Conservation (phyloP, 371 early-diverging fungal genomes). For the Mortierella sp. region DNA sequence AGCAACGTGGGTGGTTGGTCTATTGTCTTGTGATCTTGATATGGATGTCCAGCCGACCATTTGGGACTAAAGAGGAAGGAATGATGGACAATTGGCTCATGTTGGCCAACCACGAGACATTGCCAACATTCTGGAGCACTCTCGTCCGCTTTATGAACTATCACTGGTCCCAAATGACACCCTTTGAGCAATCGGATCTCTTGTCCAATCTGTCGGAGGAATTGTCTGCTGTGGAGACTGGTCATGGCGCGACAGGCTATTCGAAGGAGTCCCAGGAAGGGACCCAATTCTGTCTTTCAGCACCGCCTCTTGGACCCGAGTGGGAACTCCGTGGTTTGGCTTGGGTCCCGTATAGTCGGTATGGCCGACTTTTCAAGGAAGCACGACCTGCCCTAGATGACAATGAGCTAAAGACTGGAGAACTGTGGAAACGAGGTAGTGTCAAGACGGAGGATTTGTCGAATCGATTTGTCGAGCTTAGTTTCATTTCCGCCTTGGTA, state of each 20-base stretch:
- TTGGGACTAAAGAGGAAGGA: conserved; percentile 27
- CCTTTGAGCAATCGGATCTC: conserved; percentile 54
- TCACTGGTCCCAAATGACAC: conserved; percentile 40
- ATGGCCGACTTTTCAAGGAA: conserved; percentile 57
- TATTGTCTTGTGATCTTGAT: conserved; percentile 48
- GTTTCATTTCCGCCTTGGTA: conserved; percentile 55
- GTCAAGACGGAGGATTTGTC: conserved; percentile 26
- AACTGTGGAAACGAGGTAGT: conserved; percentile 43
- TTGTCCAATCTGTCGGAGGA: conserved; percentile 45
- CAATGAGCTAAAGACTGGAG: conserved; percentile 35
- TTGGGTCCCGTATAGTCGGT: conserved; percentile 54
- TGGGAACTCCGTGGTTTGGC: conserved; percentile 57
- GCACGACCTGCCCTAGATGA: conserved; percentile 30
- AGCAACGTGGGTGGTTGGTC: conserved; percentile 54
- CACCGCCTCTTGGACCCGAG: conserved; percentile 50
- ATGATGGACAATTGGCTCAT: conserved; percentile 39
- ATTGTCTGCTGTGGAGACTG: conserved; percentile 5
- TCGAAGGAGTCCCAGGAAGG: conserved; percentile 1
- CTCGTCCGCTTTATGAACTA: conserved; percentile 48
- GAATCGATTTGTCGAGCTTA: conserved; percentile 43
- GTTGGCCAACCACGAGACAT: conserved; percentile 27
- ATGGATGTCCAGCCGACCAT: conserved; percentile 54
- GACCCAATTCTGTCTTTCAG: conserved; percentile 18
- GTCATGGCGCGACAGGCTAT: conserved; percentile 1
- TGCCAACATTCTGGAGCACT: conserved; percentile 48